phyloP scores from a whole-genome alignment of 306 rosid species.

The Quercus engelmannii region DNA sequence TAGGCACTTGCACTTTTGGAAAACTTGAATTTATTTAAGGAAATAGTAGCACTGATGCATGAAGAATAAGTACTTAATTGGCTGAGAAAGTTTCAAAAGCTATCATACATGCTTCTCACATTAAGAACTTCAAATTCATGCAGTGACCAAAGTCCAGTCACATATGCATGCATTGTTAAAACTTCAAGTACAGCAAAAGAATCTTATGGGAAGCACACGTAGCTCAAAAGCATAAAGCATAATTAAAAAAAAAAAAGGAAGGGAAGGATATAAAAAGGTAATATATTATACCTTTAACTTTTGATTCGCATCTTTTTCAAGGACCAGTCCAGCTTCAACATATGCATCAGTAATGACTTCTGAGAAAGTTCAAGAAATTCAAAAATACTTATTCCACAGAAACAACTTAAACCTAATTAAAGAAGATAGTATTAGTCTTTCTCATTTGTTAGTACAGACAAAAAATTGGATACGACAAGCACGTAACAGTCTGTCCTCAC shows the following conservation, averaged over 20 bases:
- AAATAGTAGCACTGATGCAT: neutral
- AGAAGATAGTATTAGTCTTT: neutral
- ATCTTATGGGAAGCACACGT: neutral
- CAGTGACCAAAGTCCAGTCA: neutral
- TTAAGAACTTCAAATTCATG: neutral
- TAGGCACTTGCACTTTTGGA: neutral
- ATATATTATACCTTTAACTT: slow-evolving; percentile 57
- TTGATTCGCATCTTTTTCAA: slow-evolving; percentile 68
- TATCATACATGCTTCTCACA: neutral
- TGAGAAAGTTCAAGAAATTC: slow-evolving; percentile 46
- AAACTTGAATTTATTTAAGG: neutral
- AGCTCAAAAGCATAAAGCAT: neutral
- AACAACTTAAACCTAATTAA: neutral
- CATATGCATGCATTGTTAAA: neutral
- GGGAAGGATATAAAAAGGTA: slow-evolving; percentile 1
- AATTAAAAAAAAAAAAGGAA: neutral
- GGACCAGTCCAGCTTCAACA: slow-evolving; percentile 80
- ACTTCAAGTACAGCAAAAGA: neutral
- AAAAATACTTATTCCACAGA: slow-evolving; percentile 10
- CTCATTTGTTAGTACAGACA: neutral
- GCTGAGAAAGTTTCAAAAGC: neutral
- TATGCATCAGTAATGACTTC: slow-evolving; percentile 81
- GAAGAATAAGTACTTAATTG: neutral
- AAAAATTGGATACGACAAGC: slow-evolving; percentile 82
- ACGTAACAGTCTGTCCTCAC: slow-evolving; percentile 55